Evolutionary conservation across 2,329 filamentous ascomycete genomes (phyloP), one percentile per base, ranked within the genome.

Genomic region (Monosporascus sp.): DNA sequence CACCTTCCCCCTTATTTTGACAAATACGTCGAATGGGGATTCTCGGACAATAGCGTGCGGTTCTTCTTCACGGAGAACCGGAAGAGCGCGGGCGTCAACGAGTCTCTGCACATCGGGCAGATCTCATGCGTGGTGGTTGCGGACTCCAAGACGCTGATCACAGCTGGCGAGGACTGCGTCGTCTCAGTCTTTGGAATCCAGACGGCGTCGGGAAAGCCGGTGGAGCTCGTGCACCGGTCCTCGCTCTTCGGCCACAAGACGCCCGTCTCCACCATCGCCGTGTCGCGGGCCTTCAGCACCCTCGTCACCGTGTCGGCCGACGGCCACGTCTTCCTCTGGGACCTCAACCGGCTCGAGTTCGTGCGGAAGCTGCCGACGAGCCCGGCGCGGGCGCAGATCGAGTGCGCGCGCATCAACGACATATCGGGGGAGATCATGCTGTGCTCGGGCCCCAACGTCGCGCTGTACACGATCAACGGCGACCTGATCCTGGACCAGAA

Each of bases 21-120:
- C 71, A 91, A 91, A 62, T 96, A 91, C 64, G 81, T 97, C 60
- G 91, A 97, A 72, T 97, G 93, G 93, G 93, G 93, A 1, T 97
- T 95, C 63, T 88, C 90, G 1, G 94, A 99, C 69, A 90, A 89
- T 62, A 95, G 90, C 60, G 82, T 99, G 27, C 87, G 94, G 4
- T 97, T 99, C 76, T 96, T 90, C 72, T 84, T 88, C 52, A 85
- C 87, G 48, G 91, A 96, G 60, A 89, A 84, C 54, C 86, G 89
- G 65, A 92, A 90, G 74, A 76, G 75, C 78, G 84, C 95, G 37
- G 93, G 93, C 0, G 79, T 97, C 19, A 96, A 93, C 65, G 94
- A 99, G 70, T 95, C 97, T 65, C 78, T 97, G 2, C 94, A 99
- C 67, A 87, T 93, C 53, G 91, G 92, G 5, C 91, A 96, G 66